Evolutionary conservation across 2,329 filamentous ascomycete species (phyloP), one percentile per base, ranked within the genome.

Genomic region (Endothia cerciana): DNA sequence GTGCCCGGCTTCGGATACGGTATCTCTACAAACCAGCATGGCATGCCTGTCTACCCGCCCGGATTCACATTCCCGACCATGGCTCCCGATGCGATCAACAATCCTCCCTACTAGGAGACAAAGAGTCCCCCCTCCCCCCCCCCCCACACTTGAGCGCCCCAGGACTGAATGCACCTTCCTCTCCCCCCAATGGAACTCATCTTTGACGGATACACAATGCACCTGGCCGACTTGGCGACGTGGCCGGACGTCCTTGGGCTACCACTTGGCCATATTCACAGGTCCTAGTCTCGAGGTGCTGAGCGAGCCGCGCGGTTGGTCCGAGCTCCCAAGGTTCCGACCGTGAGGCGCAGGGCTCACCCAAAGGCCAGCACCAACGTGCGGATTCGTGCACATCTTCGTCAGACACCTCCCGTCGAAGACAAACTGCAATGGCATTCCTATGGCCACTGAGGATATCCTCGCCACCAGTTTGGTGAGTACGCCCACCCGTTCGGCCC

Each of bases 31-130:
- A 78, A 81, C 3, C 74, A 79, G 4, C 83, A 83, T 70, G 81
- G 82, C n/a, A 82, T 84, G 77, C 80, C 80, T 5, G 78, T 82
- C 67, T 82, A 82, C 68, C 81, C 81, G 2, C 77, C 81, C 2
- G 81, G 81, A 25, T 82, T 81, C 62, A 69, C 72, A 2, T 82
- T 82, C 68, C 77, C 67, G 15, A 62, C 67, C 5, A 51, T 51
- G 47, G 47, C 22, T 4, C 65, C 67, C 15, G 67, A 67, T 57
- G 64, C 64, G 8, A 53, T 62, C 51, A 66, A 61, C 53, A 68
- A 66, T 33, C 66, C 66, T 57, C 66, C 66, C 7, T 68, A 68
- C 43, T 68, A 68, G 60, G 11, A 47, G 15, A 38, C 15, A 25
- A 22, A 15, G 17, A 4, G 41, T 43, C 15, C n/a, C 17, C n/a